Percentiles rank a stretch among this genome's conserved stretches.
These are phyloP conservation scores for Letharia columbiana DNA, from an alignment of 495 filamentous ascomycete species.

Conservation along the genomic window DNA sequence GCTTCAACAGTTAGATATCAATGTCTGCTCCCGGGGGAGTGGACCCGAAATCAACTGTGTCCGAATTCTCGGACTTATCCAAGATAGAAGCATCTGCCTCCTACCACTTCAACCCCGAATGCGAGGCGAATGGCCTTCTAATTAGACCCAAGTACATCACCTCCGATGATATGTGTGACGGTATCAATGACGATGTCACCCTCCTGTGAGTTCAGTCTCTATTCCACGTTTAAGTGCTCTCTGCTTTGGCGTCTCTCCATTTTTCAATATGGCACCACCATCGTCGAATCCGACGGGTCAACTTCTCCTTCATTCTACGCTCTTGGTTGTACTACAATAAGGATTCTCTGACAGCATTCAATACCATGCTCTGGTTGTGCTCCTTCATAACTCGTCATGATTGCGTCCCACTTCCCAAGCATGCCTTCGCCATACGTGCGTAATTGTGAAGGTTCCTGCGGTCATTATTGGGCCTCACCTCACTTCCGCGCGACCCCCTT, in stretches of 20 bases:
- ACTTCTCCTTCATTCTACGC: neutral
- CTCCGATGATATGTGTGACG: constrained; percentile 1
- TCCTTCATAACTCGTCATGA: neutral
- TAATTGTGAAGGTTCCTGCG: neutral
- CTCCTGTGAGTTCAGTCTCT: constrained; percentile 6
- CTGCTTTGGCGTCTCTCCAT: too few species aligned
- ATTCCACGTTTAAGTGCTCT: neutral
- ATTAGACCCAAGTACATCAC: neutral
- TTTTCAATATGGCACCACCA: neutral
- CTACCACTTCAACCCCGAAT: constrained; percentile 1
- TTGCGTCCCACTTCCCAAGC: neutral
- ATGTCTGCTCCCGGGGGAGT: neutral
- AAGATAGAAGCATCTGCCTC: neutral
- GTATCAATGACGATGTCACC: constrained; percentile 11
- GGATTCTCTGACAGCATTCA: neutral
- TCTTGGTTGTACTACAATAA: neutral
- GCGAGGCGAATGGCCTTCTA: constrained; percentile 3
- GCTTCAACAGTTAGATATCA: neutral
- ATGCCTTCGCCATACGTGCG: neutral
- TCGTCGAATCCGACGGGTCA: neutral
- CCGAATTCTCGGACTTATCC: neutral
- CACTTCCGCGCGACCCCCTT: neutral
- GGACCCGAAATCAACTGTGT: neutral
- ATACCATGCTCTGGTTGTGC: neutral
- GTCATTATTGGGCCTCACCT: neutral